Base-by-base conservation (phyloP, 495 filamentous ascomycete genomes). In the Neurospora africana region DNA sequence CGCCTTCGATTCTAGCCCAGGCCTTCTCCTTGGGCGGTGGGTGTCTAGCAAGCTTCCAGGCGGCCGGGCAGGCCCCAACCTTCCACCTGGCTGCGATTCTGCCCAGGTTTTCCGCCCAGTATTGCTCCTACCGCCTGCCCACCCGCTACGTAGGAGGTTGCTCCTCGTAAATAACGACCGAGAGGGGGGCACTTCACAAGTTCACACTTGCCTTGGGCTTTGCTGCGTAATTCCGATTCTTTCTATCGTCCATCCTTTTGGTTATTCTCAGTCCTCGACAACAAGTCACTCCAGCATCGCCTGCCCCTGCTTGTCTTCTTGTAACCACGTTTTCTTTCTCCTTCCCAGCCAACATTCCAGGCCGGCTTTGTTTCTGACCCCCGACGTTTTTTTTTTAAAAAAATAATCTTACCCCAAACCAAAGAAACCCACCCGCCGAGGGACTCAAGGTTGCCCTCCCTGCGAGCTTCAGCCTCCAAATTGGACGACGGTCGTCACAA, bases 171-270 rank as follows among this genome's bases (percentile, higher is more conserved):
- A 65, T n/a, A n/a, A n/a, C n/a, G n/a, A n/a, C n/a, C n/a, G n/a
- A n/a, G n/a, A n/a, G n/a, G n/a, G n/a, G n/a, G n/a, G n/a, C n/a
- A n/a, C 53, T 65, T 65, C 53, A 19, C 27, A 65, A 30, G 53
- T 65, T 65, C 27, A 33, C 53, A 17, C 53, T 7, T 65, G 53
- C 53, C 30, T 65, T 65, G 53, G 53, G 53, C 27, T 13, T 65
- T 65, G 53, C 53, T 61, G 23, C 53, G 53, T 65, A 65, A 65
- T 65, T 65, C 53, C 53, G 15, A 65, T 15, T 65, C 53, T 65
- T 65, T 65, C 53, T 33, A 65, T 65, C 27, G 53, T 65, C 53
- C 53, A 65, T 70, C 67, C 69, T 71, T 71, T 58, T 39, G 47
- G 27, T 37, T 35, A 68, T 38, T 21, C 6, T 53, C 39, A 33